Conservation (phyloP, 169 alveolate species). For the Eimeria sp. region DNA sequence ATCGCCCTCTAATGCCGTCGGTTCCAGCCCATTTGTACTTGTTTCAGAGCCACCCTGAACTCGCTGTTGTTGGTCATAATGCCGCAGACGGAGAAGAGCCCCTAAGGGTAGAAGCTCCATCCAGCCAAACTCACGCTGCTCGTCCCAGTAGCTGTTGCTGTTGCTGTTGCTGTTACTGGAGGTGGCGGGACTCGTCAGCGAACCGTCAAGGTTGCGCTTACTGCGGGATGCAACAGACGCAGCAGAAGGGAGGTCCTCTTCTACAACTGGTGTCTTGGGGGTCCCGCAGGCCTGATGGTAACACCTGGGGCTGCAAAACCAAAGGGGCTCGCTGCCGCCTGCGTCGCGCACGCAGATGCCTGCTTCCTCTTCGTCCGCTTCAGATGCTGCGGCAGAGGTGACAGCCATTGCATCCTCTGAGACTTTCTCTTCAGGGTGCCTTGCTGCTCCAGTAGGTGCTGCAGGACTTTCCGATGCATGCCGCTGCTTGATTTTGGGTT, state of each 20-base stretch:
- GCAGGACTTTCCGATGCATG: not conserved
- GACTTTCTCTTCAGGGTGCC: not conserved
- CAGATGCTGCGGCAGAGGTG: not conserved
- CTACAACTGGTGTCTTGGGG: not conserved
- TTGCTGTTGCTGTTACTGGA: not conserved
- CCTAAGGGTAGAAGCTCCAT: slow-evolving; percentile 16
- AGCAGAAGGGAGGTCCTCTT: not conserved
- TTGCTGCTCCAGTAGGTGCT: not conserved
- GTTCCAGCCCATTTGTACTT: not conserved
- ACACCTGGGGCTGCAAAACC: slow-evolving; percentile 63
- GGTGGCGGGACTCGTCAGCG: not conserved
- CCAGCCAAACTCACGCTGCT: slow-evolving; percentile 63
- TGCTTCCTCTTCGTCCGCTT: not conserved
- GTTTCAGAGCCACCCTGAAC: not conserved
- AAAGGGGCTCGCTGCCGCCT: not conserved
- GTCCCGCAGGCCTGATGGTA: slow-evolving; percentile 43
- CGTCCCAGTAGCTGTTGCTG: slow-evolving; percentile 14
- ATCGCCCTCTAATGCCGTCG: not conserved
- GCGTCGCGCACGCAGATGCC: slow-evolving; percentile 23
- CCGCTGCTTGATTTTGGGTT: not conserved
- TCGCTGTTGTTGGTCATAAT: not conserved
- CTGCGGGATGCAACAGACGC: not conserved
- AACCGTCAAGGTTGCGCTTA: slow-evolving; percentile 44
- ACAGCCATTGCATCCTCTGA: not conserved
- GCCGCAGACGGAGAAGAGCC: slow-evolving; percentile 14